Conservation (phyloP, 306 rosid genomes). For the Corylus americana region DNA sequence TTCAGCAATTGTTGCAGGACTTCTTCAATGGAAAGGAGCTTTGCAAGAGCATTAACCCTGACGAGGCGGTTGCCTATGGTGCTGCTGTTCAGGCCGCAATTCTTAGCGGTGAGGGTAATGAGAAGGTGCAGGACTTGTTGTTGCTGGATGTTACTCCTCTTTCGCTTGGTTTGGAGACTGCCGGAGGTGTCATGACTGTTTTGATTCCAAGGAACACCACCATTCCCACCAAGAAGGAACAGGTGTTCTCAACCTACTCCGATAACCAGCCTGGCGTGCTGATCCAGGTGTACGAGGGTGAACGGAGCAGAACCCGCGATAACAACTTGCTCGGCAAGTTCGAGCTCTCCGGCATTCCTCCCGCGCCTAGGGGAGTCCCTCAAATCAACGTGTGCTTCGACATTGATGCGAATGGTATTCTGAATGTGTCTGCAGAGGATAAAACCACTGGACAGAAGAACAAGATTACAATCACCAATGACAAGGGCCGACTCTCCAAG, state of each 20-base stretch:
- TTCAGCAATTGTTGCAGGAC: conserved; percentile 54
- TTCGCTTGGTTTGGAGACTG: conserved; percentile 56
- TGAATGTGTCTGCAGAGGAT: conserved; percentile 65
- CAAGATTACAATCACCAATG: conserved; percentile 59
- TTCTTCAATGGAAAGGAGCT: conserved; percentile 58
- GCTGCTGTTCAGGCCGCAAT: conserved; percentile 68
- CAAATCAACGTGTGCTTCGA: conserved; percentile 53
- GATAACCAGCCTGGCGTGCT: conserved; percentile 62
- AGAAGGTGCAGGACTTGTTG: conserved; percentile 54
- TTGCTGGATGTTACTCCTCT: conserved; percentile 58
- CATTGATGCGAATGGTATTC: conserved; percentile 49
- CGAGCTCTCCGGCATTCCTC: conserved; percentile 55
- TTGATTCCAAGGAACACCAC: conserved; percentile 59
- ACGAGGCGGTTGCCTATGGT: conserved; percentile 62
- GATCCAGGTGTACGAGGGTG: conserved; percentile 61
- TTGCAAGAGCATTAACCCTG: conserved; percentile 58
- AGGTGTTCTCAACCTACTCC: conserved; percentile 55
- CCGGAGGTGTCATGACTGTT: conserved; percentile 59
- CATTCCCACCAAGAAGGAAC: conserved; percentile 61
- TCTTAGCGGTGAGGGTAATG: conserved; percentile 55
- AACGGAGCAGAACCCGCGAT: conserved; percentile 53
- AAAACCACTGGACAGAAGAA: conserved; percentile 60
- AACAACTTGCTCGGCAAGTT: conserved; percentile 59
- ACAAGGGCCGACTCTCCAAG: conserved; percentile 61
- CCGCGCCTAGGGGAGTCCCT: conserved; percentile 62